A percentile compares a stretch with the other conserved stretches of the same genome.
These are phyloP conservation scores for Lavandula angustifolia DNA, from an alignment of 257 asterid species.

Conservation along the genomic window DNA sequence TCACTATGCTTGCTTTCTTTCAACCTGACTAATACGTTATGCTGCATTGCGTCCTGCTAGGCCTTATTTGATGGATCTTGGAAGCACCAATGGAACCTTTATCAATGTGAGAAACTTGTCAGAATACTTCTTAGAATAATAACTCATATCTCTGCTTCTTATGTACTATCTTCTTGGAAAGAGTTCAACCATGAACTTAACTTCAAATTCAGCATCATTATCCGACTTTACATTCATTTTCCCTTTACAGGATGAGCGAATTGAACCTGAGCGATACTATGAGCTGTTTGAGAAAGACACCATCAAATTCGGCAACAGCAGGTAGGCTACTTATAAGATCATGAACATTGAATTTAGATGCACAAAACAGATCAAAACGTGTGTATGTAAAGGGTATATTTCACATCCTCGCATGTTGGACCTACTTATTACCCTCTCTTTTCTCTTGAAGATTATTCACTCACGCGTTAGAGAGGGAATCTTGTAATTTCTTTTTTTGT, in stretches of 20 bases:
- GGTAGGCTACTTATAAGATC: conserved; percentile 46
- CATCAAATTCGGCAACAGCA: conserved; percentile 93
- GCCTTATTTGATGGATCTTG: conserved; percentile 98
- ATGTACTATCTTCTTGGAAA: conserved; percentile 5
- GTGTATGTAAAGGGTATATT: conserved; percentile 1
- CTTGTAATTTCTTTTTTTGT: background rate
- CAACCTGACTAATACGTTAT: conserved; percentile 23
- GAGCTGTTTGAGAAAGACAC: conserved; percentile 89
- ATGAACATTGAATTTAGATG: conserved; percentile 20
- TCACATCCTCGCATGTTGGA: background rate
- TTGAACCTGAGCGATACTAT: conserved; percentile 86
- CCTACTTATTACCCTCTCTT: background rate
- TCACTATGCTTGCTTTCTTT: conserved; percentile 18
- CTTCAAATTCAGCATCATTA: conserved; percentile 11
- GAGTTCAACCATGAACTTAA: conserved; percentile 16
- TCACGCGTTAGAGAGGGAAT: background rate
- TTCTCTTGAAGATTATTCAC: background rate
- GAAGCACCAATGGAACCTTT: conserved; percentile 94
- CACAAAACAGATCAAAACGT: conserved; percentile 17
- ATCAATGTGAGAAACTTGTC: conserved; percentile 65
- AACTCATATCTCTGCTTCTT: conserved; percentile 12
- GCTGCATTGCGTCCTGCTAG: conserved; percentile 41
- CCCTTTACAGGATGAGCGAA: conserved; percentile 61
- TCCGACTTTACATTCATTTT: conserved; percentile 12
- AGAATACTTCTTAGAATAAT: conserved; percentile 4